Evolutionary conservation across 2,329 filamentous ascomycete species (phyloP), one percentile per base, ranked within the genome.

Genomic region (Blumeriella jaapii): DNA sequence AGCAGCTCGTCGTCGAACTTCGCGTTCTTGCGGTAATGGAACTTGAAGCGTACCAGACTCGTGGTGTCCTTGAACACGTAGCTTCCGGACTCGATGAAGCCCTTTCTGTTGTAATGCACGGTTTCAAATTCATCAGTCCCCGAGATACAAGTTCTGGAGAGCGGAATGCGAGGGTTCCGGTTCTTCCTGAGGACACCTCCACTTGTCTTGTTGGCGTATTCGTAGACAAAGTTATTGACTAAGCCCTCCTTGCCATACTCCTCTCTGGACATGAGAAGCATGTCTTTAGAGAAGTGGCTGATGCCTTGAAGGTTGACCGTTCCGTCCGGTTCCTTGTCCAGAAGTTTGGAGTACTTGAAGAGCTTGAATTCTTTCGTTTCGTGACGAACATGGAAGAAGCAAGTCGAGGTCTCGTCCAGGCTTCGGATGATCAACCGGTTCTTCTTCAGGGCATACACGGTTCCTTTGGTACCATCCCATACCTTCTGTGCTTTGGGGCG

Each of bases 1-100:
- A 73, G 58, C n/a, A 73, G 57, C 39, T 71, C 68, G 47, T 70
- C 68, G 15, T 65, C 65, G 38, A 66, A 69, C 22, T 61, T 63
- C 9, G 66, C 62, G 37, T 65, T 65, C 46, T 69, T 67, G 27
- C 68, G 63, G 48, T 73, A 71, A 43, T 65, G 61, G 36, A 67
- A 69, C 40, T 65, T 65, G 59, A 71, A 72, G 11, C 64, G 61
- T 11, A 70, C 59, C 8, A 69, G 48, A 38, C 69, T 71, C 2
- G 60, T 61, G 39, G 31, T 34, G 12, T 34, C 31, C 16, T 69
- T 62, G 37, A 62, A 65, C 42, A 69, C 59, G 47, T 68, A 70
- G 2, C 66, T 71, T 8, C 69, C 69, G 7, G 61, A 63, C 31
- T 66, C 60, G 27, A 72, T 60, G 28, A 69, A 64, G 12, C 69